phyloP scores from a whole-genome alignment of 108 stramenopile genomes.

The Asterionellopsis glacialis region DNA sequence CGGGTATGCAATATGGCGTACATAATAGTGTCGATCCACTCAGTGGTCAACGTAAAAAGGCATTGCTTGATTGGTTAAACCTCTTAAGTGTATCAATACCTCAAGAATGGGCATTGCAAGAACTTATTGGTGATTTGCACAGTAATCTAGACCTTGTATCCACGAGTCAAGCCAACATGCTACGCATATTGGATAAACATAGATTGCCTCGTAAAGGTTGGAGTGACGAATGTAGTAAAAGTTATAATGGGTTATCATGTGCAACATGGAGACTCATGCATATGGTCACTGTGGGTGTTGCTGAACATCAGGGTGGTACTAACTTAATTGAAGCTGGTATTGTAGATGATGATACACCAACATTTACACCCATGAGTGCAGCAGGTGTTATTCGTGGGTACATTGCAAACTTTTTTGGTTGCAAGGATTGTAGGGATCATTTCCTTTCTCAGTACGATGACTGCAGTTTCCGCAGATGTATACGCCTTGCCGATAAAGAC shows the following conservation, averaged over 20 bases:
- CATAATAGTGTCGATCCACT: slow-evolving; percentile 35
- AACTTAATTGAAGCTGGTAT: slow-evolving; percentile 44
- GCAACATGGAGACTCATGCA: slow-evolving; percentile 86
- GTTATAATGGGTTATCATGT: slow-evolving; percentile 54
- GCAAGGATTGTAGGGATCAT: slow-evolving; percentile 61
- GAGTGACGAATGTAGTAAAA: slow-evolving; percentile 27
- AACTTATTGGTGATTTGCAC: slow-evolving; percentile 39
- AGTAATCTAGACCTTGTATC: slow-evolving; percentile 30
- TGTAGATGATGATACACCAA: slow-evolving; percentile 6
- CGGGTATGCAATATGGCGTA: slow-evolving; percentile 44
- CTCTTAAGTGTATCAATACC: slow-evolving; percentile 63
- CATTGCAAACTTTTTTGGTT: slow-evolving; percentile 75
- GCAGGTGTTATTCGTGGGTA: slow-evolving; percentile 47
- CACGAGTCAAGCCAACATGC: slow-evolving; percentile 27
- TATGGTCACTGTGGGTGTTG: slow-evolving; percentile 65
- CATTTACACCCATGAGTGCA: slow-evolving; percentile 38
- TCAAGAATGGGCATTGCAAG: slow-evolving; percentile 49
- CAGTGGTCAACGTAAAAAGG: slow-evolving; percentile 18
- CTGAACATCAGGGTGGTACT: slow-evolving; percentile 52
- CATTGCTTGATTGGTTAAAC: slow-evolving; percentile 58
- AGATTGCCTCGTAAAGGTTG: slow-evolving; percentile 20
- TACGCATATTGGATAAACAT: slow-evolving; percentile 19
- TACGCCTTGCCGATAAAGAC: slow-evolving; percentile 38
- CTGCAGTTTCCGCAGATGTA: slow-evolving; percentile 65
- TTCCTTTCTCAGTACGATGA: slow-evolving; percentile 71